Conservation (phyloP, 768 basidiomycete species). For the Russula griseocarnosa region DNA sequence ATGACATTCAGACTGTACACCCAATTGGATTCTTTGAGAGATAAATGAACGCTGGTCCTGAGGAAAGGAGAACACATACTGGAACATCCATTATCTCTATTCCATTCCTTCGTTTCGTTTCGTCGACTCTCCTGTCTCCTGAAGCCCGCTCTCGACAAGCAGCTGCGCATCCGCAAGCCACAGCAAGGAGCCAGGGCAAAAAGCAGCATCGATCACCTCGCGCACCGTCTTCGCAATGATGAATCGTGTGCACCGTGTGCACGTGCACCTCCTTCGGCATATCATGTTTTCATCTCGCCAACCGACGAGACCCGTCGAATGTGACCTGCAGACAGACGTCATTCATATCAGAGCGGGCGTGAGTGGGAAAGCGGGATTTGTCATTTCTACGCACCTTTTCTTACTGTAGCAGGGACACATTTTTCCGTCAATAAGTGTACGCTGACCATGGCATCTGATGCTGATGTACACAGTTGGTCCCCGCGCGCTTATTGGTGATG, state of each 20-base stretch:
- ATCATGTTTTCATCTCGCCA: constrained; percentile 87
- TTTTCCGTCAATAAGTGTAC: constrained; percentile 78
- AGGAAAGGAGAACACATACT: too few species aligned
- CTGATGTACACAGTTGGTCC: too few species aligned
- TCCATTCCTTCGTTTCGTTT: too few species aligned
- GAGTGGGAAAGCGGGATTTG: constrained; percentile 31
- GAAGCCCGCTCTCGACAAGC: too few species aligned
- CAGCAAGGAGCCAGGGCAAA: constrained; percentile 59
- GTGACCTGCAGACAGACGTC: constrained; percentile 52
- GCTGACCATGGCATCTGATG: constrained; percentile 61
- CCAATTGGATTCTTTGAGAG: too few species aligned
- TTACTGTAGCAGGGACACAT: constrained; percentile 62
- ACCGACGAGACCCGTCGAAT: constrained; percentile 73
- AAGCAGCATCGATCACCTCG: constrained; percentile 80
- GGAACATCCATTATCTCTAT: too few species aligned
- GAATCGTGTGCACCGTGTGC: constrained; percentile 71
- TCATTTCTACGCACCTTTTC: constrained; percentile 43
- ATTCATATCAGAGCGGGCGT: constrained; percentile 39
- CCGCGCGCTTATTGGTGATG: too few species aligned
- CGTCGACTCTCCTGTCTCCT: too few species aligned
- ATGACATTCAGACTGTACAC: too few species aligned
- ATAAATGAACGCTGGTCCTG: too few species aligned
- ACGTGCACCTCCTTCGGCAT: constrained; percentile 63
- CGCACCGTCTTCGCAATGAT: constrained; percentile 74
- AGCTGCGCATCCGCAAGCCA: too few species aligned